Percentiles rank a stretch among this genome's conserved stretches.
Evolutionary conservation across 2,329 filamentous ascomycete species (phyloP).

Genomic region (Venturia oleaginea): DNA sequence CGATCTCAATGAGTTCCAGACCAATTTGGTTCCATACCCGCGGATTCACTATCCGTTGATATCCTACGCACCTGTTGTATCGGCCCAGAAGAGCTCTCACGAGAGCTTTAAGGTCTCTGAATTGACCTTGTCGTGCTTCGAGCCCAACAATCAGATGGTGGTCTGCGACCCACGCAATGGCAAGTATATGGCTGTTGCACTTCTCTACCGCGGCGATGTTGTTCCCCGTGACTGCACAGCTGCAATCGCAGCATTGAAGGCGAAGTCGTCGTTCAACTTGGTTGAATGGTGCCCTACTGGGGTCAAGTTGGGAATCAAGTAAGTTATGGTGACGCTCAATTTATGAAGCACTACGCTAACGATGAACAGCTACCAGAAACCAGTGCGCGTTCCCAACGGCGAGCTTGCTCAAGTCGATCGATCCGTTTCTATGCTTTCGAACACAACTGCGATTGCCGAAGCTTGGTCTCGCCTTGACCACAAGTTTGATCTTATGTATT

Average conservation of each 20-base stretch:
- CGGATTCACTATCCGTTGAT: conserved; percentile 68
- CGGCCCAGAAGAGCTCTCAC: conserved; percentile 66
- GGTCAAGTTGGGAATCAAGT: conserved; percentile 63
- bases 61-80: conserved; percentile 63
- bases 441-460: conserved; percentile 66
- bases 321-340: conserved; percentile 15
- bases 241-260: conserved; percentile 58
- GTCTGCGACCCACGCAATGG: conserved; percentile 65
- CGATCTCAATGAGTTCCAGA: conserved; percentile 70
- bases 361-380: conserved; percentile 29
- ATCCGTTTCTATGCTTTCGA: conserved; percentile 62
- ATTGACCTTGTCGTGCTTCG: conserved; percentile 65
- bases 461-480: conserved; percentile 64
- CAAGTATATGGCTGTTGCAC: conserved; percentile 68
- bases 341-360: not conserved
- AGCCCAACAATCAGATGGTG: conserved; percentile 73
- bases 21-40: conserved; percentile 64
- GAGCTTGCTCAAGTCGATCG: conserved; percentile 54
- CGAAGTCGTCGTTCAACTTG: conserved; percentile 63
- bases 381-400: conserved; percentile 50
- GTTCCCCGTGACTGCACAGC: conserved; percentile 61
- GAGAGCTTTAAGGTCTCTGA: conserved; percentile 83
- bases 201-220: conserved; percentile 63
- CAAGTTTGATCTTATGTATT: conserved; percentile 74
- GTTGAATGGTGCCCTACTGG: conserved; percentile 69